Percentiles rank a stretch among this genome's conserved stretches.
phyloP scores from a whole-genome alignment of 192 early-diverging fungal species.

The Coemansia sp. region DNA sequence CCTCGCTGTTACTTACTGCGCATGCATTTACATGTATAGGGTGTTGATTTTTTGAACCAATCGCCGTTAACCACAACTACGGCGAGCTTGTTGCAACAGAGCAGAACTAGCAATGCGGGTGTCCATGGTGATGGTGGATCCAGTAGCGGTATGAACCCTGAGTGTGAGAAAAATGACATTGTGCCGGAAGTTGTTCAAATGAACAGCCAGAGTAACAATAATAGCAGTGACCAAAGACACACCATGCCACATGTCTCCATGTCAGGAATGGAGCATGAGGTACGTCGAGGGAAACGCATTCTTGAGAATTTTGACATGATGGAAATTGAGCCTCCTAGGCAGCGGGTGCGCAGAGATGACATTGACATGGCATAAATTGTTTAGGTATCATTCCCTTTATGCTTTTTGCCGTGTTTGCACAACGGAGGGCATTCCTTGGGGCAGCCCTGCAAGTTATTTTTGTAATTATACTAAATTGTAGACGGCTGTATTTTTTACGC shows the following conservation, averaged over 20 bases:
- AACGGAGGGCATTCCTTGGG: too few relatives aligned
- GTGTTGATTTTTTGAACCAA: background rate
- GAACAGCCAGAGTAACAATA: background rate
- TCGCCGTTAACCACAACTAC: background rate
- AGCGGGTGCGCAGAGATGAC: slow-evolving; percentile 43
- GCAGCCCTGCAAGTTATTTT: too few relatives aligned
- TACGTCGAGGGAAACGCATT: slow-evolving; percentile 21
- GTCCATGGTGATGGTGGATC: background rate
- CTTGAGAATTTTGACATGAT: slow-evolving; percentile 35
- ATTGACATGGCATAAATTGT: slow-evolving; percentile 32
- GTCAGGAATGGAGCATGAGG: slow-evolving; percentile 1
- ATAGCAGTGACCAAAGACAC: background rate
- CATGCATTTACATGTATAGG: background rate
- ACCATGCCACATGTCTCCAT: background rate
- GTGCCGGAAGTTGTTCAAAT: background rate
- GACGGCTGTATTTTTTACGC: too few relatives aligned
- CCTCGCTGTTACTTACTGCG: background rate
- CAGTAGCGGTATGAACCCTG: background rate
- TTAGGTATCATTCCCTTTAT: too few relatives aligned
- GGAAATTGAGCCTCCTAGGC: slow-evolving; percentile 50
- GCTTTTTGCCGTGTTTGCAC: too few relatives aligned
- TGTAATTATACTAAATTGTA: too few relatives aligned
- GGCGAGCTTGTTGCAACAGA: background rate
- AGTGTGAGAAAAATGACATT: background rate
- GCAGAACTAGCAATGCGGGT: background rate